phyloP scores from a whole-genome alignment of 805 yeast genomes.

The Kodamaea laetipori region DNA sequence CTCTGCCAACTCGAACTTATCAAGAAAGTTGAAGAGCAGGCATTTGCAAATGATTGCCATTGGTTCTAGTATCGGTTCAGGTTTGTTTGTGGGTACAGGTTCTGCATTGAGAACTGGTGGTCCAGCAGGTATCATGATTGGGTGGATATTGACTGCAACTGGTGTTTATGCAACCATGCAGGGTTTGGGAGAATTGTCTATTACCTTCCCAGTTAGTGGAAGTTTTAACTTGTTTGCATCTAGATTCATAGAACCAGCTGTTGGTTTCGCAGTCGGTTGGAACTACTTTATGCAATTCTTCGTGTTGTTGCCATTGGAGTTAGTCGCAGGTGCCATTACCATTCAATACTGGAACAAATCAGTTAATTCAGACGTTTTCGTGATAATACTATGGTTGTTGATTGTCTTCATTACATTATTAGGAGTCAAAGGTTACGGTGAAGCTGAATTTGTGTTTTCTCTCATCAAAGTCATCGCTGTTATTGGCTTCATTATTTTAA shows the following conservation, averaged over 20 bases:
- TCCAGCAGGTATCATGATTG: conserved; percentile 33
- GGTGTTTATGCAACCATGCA: conserved; percentile 31
- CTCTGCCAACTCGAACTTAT: conserved; percentile 23
- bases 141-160: conserved; percentile 27
- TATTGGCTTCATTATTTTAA: conserved; percentile 52
- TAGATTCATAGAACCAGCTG: conserved; percentile 57
- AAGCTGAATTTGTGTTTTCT: conserved; percentile 54
- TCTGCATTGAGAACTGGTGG: conserved; percentile 39
- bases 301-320: conserved; percentile 57
- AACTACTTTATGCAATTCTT: conserved; percentile 60
- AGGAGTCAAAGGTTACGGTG: conserved; percentile 59
- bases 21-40: conserved; percentile 45
- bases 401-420: conserved; percentile 51
- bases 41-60: conserved; percentile 67
- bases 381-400: conserved; percentile 51
- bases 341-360: conserved; percentile 54
- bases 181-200: conserved; percentile 54
- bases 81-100: conserved; percentile 52
- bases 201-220: conserved; percentile 55
- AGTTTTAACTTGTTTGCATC: conserved; percentile 52
- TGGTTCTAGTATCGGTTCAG: conserved; percentile 76
- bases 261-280: conserved; percentile 58
- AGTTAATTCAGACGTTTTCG: conserved; percentile 63
- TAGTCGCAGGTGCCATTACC: conserved; percentile 63
- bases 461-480: conserved; percentile 51